Conservation (phyloP, 345 rosid species). For the Arabis alpina region DNA sequence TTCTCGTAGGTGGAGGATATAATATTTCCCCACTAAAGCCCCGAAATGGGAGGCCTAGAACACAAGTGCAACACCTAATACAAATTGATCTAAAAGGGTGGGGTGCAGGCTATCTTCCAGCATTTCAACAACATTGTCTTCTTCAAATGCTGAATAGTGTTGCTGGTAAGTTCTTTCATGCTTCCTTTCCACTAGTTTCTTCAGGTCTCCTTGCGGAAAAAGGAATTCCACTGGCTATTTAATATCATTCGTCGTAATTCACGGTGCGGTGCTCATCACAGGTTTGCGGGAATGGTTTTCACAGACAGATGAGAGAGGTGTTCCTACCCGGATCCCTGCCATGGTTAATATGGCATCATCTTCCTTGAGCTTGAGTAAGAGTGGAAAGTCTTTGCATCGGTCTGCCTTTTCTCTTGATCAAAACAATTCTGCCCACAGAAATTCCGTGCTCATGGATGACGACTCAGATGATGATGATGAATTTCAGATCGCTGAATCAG, state of each 20-base stretch:
- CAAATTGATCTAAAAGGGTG: conserved; percentile 99
- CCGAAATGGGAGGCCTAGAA: conserved; percentile 85
- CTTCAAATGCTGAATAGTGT: conserved; percentile 98
- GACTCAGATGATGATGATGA: conserved; percentile 96
- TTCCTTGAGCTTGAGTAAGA: conserved; percentile 63
- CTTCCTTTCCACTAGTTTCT: conserved; percentile 17
- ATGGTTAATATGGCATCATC: conserved; percentile 96
- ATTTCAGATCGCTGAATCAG: conserved; percentile 83
- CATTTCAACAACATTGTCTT: conserved; percentile 98
- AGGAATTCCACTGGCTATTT: conserved; percentile 10
- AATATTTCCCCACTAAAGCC: conserved; percentile 88
- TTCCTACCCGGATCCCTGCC: conserved; percentile 87
- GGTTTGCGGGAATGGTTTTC: conserved; percentile 99
- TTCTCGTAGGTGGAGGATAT: conserved; percentile 85
- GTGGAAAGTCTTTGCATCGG: conserved; percentile 50
- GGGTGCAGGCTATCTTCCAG: conserved; percentile 87
- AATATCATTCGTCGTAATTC: conserved; percentile 16
- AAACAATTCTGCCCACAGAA: conserved; percentile 60
- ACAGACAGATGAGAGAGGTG: conserved; percentile 94
- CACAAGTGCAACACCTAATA: conserved; percentile 96
- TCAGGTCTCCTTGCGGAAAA: conserved; percentile 3
- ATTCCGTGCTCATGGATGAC: conserved; percentile 84
- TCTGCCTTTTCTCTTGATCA: conserved; percentile 68
- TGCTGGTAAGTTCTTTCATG: conserved; percentile 65
- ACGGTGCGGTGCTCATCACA: conserved; percentile 36